Evolutionary conservation across 352 stramenopile species (phyloP), one percentile per base, ranked within the genome.

Genomic region (Phytophthora multivora): DNA sequence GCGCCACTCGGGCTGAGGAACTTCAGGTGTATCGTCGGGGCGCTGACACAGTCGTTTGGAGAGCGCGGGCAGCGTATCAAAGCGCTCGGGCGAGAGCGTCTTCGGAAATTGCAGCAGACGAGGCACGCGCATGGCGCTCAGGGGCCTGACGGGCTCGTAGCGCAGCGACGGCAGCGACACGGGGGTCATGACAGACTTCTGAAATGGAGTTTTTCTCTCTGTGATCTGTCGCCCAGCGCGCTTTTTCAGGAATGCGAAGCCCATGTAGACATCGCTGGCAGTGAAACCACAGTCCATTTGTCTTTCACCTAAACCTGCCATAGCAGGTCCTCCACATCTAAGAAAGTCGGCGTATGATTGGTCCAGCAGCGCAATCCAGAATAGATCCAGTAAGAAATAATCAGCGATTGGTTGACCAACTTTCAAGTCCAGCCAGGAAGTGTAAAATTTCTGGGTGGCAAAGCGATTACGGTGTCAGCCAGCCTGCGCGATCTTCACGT

Each of bases 101-200:
- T 51, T 67, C 10, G 45, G 30, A 35, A 69, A 46, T 30, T 58
- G 61, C 18, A 36, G 43, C 5, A 59, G 36, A 52, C 31, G 48
- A 11, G 40, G 30, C 12, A 30, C 51, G n/a, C 43, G 46, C 47
- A 64, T 43, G 28, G 28, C 28, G 9, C 21, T 57, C 3, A 64
- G 30, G 3, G 61, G 49, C 13, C 55, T 26, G 12, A 59, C 19
- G 10, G 35, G 36, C 31, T 71, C 49, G 8, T 53, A 43, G 40
- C 50, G 62, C 21, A 71, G 55, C 23, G 62, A 62, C 23, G 62
- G 62, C 28, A 71, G 50, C 6, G 55, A 43, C 23, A 70, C 30
- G 16, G 61, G 61, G 13, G 54, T 58, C 54, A 60, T 65, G 26
- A 11, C 28, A 10, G 16, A 21, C 7, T 18, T 16, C 33, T 39